A percentile compares a stretch with the other conserved stretches of the same genome.
phyloP scores from a whole-genome alignment of 169 alveolate species.

The Cryptosporidium parvum region DNA sequence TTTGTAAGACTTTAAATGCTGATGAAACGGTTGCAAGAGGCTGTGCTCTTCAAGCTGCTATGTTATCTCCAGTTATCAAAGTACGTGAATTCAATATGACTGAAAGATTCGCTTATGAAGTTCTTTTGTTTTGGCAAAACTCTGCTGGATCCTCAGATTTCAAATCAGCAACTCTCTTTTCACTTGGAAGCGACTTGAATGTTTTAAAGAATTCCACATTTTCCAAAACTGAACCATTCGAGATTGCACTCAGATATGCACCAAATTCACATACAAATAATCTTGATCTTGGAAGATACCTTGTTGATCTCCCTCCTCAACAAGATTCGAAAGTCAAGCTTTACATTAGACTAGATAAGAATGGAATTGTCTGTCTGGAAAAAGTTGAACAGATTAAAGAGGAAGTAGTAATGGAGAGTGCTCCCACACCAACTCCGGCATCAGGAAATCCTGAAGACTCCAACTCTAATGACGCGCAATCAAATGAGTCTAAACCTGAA shows the following conservation, averaged over 20 bases:
- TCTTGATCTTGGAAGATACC: slow-evolving; percentile 56
- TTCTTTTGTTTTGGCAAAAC: slow-evolving; percentile 82
- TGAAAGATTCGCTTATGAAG: slow-evolving; percentile 84
- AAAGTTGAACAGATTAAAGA: slow-evolving; percentile 82
- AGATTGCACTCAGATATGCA: slow-evolving; percentile 82
- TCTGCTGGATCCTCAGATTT: slow-evolving; percentile 76
- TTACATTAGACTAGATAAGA: slow-evolving; percentile 79
- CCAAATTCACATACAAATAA: slow-evolving; percentile 17
- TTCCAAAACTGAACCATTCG: slow-evolving; percentile 83
- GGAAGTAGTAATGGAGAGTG: slow-evolving; percentile 82
- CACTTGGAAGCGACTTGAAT: slow-evolving; percentile 82
- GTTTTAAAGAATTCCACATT: slow-evolving; percentile 82
- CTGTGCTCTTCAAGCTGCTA: slow-evolving; percentile 94
- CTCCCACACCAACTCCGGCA: slow-evolving; percentile 78
- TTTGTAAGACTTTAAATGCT: slow-evolving; percentile 94
- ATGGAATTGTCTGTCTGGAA: slow-evolving; percentile 81
- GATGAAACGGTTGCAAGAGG: slow-evolving; percentile 99
- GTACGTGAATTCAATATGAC: slow-evolving; percentile 86
- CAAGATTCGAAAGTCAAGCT: slow-evolving; percentile 81
- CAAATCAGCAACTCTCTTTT: slow-evolving; percentile 80
- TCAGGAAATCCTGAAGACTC: slow-evolving; percentile 18
- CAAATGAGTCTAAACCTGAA: not conserved
- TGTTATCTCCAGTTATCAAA: slow-evolving; percentile 86
- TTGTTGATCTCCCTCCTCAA: slow-evolving; percentile 67
- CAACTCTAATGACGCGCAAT: not conserved